Conservation (phyloP, 148 eudicot genomes). For the Rhododendron ovatum region DNA sequence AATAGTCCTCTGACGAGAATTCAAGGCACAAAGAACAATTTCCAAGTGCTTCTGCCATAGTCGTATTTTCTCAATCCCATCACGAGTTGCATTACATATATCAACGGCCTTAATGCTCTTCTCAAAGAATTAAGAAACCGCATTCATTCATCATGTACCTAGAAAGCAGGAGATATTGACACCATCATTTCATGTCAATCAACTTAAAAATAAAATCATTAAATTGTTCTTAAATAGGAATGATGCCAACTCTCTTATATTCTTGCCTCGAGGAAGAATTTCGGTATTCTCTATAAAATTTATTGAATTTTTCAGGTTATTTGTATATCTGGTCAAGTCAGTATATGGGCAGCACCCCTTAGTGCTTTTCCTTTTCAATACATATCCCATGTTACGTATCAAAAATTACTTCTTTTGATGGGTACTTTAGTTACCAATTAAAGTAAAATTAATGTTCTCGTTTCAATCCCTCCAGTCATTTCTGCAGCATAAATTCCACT, state of each 20-base stretch:
- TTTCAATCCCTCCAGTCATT: neutral
- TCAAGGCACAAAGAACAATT: slow-evolving; percentile 44
- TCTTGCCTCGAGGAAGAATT: neutral
- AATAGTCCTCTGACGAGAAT: slow-evolving; percentile 24
- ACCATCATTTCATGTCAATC: neutral
- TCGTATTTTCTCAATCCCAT: slow-evolving; percentile 60
- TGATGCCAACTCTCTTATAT: neutral
- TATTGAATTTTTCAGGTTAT: neutral
- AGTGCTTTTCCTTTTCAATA: neutral
- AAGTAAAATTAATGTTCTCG: neutral
- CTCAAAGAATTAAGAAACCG: slow-evolving; percentile 41
- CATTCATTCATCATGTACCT: neutral
- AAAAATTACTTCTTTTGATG: neutral
- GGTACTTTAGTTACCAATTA: neutral
- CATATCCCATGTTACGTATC: neutral
- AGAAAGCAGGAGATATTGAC: neutral
- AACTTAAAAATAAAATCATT: neutral
- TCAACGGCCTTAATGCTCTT: slow-evolving; percentile 58
- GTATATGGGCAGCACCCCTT: neutral
- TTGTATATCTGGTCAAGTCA: neutral
- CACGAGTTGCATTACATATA: slow-evolving; percentile 62
- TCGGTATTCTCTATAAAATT: neutral
- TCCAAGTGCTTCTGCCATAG: slow-evolving; percentile 60
- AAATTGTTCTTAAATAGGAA: neutral
- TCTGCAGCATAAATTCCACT: neutral